Conservation (phyloP, 2,329 filamentous ascomycete genomes). For the Penicillium oxalicum region DNA sequence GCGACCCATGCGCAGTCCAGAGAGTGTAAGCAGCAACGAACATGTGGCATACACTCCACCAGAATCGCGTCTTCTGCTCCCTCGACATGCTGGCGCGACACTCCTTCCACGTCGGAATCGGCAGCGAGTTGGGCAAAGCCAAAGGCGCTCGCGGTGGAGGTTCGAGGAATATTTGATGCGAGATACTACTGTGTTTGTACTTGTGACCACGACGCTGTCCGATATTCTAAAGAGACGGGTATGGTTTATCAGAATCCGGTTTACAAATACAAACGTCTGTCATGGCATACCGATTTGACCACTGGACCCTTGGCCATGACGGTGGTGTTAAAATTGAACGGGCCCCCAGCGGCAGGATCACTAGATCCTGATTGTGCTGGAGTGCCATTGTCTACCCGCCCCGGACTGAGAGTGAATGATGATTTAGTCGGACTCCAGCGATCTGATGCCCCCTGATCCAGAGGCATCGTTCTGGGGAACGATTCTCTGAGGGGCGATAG, state of each 20-base stretch:
- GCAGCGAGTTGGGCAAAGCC: conserved; percentile 82
- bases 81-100: conserved; percentile 84
- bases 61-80: conserved; percentile 74
- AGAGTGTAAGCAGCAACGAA: conserved; percentile 77
- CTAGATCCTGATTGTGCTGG: conserved; percentile 23
- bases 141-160: conserved; percentile 79
- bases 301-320: conserved; percentile 67
- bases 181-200: conserved; percentile 96
- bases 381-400: conserved; percentile 20
- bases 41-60: conserved; percentile 87
- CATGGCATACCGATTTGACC: conserved; percentile 59
- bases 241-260: conserved; percentile 18
- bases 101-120: conserved; percentile 82
- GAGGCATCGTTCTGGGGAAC: conserved; percentile 23
- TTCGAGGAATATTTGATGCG: conserved; percentile 94
- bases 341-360: conserved; percentile 42
- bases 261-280: not conserved
- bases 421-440: conserved; percentile 31
- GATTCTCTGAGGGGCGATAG: conserved; percentile 44
- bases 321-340: conserved; percentile 93
- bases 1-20: conserved; percentile 75
- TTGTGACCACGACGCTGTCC: conserved; percentile 91
- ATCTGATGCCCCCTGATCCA: conserved; percentile 19
- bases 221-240: conserved; percentile 57
- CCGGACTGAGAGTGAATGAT: conserved; percentile 31